A percentile compares a stretch with the other conserved stretches of the same genome.
These are phyloP conservation scores for Starmerella scarabaei DNA, from an alignment of 805 yeast species.

Conservation along the genomic window DNA sequence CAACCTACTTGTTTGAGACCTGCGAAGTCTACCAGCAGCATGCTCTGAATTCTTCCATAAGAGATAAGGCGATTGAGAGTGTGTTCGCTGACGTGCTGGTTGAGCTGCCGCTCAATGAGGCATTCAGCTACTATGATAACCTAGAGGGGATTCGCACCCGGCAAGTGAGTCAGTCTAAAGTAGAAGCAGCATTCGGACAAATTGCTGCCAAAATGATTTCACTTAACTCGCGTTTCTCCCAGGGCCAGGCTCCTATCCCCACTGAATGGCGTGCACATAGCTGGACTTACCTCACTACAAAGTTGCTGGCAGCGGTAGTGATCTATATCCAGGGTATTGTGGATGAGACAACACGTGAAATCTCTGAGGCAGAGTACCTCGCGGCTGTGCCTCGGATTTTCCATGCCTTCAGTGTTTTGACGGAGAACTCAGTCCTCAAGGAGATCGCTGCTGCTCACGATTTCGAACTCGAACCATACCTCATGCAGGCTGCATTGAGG, in stretches of 20 bases:
- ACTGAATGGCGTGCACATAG: not conserved
- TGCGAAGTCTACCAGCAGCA: not conserved
- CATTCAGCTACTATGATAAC: conserved; percentile 1
- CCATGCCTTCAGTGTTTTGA: conserved; percentile 2
- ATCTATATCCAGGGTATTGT: conserved; percentile 3
- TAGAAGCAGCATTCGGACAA: conserved; percentile 1
- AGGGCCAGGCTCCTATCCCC: conserved; percentile 3
- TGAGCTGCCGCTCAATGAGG: conserved; percentile 1
- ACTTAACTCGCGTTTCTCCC: not conserved
- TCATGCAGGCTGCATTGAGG: conserved; percentile 2
- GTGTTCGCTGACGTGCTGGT: not conserved
- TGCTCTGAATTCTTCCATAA: not conserved
- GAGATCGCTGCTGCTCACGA: conserved; percentile 1
- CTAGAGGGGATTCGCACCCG: not conserved
- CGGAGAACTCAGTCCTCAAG: conserved; percentile 1
- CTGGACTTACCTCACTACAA: conserved; percentile 1
- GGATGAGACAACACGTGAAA: not conserved
- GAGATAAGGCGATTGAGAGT: not conserved
- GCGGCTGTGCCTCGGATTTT: conserved; percentile 7
- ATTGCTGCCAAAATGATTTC: conserved; percentile 2
- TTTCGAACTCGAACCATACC: conserved; percentile 1
- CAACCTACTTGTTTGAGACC: not conserved
- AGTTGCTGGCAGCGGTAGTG: conserved; percentile 1
- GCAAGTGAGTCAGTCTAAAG: conserved; percentile 6
- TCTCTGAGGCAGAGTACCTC: conserved; percentile 12